Evolutionary conservation across 140 eudicot genomes (phyloP), one percentile per base, ranked within the genome.

Genomic region (Erigeron philadelphicus): DNA sequence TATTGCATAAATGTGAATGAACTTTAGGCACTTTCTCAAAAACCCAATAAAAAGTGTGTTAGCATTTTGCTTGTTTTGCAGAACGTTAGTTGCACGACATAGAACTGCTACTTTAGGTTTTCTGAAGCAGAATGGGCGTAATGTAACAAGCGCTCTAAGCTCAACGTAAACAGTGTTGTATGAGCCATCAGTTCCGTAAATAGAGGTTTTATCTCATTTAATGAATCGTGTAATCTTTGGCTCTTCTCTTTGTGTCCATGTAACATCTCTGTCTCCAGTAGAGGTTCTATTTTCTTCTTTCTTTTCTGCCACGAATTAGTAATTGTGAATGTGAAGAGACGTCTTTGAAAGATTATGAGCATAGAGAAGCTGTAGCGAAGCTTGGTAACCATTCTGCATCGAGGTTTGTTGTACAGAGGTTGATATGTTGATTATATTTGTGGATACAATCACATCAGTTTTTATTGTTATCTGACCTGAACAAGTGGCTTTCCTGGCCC

Each of bases 101-200:
- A 71, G 68, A 71, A 52, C 35, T 53, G 64, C 59, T 53, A 40
- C 66, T 56, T 7, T 38, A 70, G 65, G 17, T 70, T 25, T 56
- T 44, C 66, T 5, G n/a, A 21, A 64, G 52, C 61, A 43, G 71
- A 47, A 56, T 64, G 16, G 59, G 58, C 11, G 8, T n/a, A n/a
- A 16, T 53, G 23, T 53, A 53, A 53, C 25, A 17, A 53, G 25
- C 2, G 11, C 12, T 45, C 11, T 5, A 45, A 31, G 38, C 38
- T 31, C 38, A 5, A 31, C 38, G 4, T 31, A 31, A 31, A 47
- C 4, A 9, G 48, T 66, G 46, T 10, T 5, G 42, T 23, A 23
- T 59, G 75, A 58, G 68, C 47, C 43, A 18, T 64, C 50, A 69
- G 70, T 62, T 47, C 42, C 44, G 63, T 57, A 57, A 57, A 57